A percentile compares a stretch with the other conserved stretches of the same genome.
These are phyloP conservation scores for Bipolaris victoriae DNA, from an alignment of 2,329 filamentous ascomycete species.

Conservation along the genomic window DNA sequence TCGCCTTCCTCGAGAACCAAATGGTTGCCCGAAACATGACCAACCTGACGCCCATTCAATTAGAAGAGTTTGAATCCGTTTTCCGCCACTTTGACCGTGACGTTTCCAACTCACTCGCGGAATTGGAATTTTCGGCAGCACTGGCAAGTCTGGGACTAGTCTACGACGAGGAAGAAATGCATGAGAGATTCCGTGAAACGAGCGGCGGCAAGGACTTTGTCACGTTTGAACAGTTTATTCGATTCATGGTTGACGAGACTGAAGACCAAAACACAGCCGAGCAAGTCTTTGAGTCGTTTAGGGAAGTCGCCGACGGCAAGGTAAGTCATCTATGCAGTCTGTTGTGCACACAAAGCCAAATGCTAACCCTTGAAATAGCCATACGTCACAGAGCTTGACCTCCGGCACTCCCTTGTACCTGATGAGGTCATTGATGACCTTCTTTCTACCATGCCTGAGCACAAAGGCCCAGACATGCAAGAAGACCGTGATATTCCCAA, in stretches of 20 bases:
- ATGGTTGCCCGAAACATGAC: constrained; percentile 99
- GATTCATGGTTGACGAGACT: constrained; percentile 98
- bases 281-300: constrained; percentile 97
- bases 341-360: neutral
- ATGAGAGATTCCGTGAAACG: constrained; percentile 90
- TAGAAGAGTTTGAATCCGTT: constrained; percentile 98
- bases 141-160: constrained; percentile 93
- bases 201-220: constrained; percentile 79
- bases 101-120: constrained; percentile 84
- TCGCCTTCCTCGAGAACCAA: constrained; percentile 96
- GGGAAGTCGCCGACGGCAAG: constrained; percentile 96
- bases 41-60: constrained; percentile 94
- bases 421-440: constrained; percentile 97
- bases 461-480: constrained; percentile 83
- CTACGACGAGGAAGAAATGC: constrained; percentile 98
- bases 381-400: constrained; percentile 97
- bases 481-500: constrained; percentile 84
- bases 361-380: constrained; percentile 57
- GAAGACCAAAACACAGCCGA: constrained; percentile 99
- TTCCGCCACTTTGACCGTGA: constrained; percentile 98
- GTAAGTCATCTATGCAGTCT: constrained; percentile 47
- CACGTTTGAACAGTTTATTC: constrained; percentile 97
- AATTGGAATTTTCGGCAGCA: constrained; percentile 94
- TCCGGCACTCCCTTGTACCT: constrained; percentile 91
- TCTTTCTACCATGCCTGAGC: constrained; percentile 81